Base-by-base conservation (phyloP, 305 asterid species). In the Rubia tinctorum region DNA sequence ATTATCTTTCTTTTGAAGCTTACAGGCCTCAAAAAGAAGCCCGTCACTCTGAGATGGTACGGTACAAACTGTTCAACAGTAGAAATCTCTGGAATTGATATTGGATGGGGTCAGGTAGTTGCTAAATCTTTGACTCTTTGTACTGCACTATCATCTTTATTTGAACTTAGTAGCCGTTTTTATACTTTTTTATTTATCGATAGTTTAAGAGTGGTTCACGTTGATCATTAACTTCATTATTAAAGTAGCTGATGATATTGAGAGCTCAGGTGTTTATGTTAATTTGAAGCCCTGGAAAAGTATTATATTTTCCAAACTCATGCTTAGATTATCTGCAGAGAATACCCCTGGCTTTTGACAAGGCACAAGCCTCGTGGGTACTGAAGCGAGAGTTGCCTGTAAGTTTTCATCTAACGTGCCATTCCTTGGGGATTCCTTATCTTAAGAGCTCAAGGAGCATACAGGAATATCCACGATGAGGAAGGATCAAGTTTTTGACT, bases 91-190 rank as follows among this genome's bases (percentile, higher is more conserved):
- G 99, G 99, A 60, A 97, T 95, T 74, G 99, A 95, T 81, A 81
- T 95, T 75, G 99, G 99, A 43, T 95, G 99, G 99, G 98, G 99
- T 71, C 96, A 91, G 99, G 99, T 95, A 92, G 83, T 78, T 68
- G 25, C 74, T 61, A 44, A 73, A 39, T 73, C 67, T 74, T 56
- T 49, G 45, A 30, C 39, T 73, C 64, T 74, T 56, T 49, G 45
- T 49, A 20, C 44, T 7, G 63, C 17, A 14, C 0, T 56, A 11
- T 13, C n/a, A 51, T 49, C 0, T 25, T 55, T 23, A 59, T 15
- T 51, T 37, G 53, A 53, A 77, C 39, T 3, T 8, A 18, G 17
- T 64, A 18, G 22, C 12, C 20, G 25, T 34, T 69, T 45, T 13
- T 69, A 15, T 18, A 14, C 5, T 39, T 34, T 27, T 44, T 15